Base-by-base conservation (phyloP, 2,329 filamentous ascomycete genomes). In the Cyphellophora europaea region DNA sequence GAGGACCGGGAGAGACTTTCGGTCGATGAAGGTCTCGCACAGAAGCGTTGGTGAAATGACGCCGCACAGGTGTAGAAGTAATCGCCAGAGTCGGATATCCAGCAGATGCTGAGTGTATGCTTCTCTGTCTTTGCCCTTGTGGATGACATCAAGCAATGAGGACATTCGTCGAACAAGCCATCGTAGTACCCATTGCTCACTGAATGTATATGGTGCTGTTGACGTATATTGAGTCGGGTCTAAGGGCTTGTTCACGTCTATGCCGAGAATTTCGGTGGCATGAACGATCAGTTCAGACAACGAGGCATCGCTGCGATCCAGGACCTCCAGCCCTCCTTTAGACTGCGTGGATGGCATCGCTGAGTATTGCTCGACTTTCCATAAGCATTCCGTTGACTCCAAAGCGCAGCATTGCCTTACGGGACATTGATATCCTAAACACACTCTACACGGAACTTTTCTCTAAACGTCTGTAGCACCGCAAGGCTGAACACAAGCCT, bases 111-210 rank as follows among this genome's bases (percentile, higher is more conserved):
- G 16, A 11, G 17, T 17, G 5, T 2, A 18, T 17, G 30, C n/a
- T n/a, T 25, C 21, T 8, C 8, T 25, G 8, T 25, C n/a, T 8
- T n/a, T 25, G 8, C 21, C 21, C 8, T 25, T 25, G 21, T 8
- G 8, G 8, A 8, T 8, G 21, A 25, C n/a, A 8, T 8, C n/a
- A n/a, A 8, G 8, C 21, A n/a, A 8, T 25, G 21, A 8, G 21
- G n/a, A 8, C 8, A 25, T 8, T n/a, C 21, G 21, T 25, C 21
- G 21, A 25, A 25, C 8, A 15, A 81, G 57, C 79, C 79, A 82
- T 49, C 72, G 69, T 38, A 81, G 53, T 11, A 79, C 66, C 75
- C 77, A 82, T 61, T 82, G 76, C 49, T 76, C 72, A 49, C 72
- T 69, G 17, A 61, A 63, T 1, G 38, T 39, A 14, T 45, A 45